Evolutionary conservation across 2,329 filamentous ascomycete genomes (phyloP), one percentile per base, ranked within the genome.

Genomic region (Fusarium anguioides): DNA sequence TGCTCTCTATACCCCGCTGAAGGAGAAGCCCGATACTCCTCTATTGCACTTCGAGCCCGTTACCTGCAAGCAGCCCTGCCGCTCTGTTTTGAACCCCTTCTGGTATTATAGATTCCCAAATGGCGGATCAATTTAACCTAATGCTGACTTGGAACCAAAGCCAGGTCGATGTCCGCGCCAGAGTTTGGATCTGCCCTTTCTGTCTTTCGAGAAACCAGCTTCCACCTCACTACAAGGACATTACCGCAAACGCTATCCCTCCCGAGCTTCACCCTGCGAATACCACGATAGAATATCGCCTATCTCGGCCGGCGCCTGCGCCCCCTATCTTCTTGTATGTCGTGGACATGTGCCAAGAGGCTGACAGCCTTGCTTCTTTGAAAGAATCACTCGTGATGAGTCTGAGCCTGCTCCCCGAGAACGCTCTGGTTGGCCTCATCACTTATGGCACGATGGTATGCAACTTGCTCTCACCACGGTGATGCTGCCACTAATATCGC

Each of bases 21-120:
- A 98, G 81, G 95, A 97, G 82, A 96, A 96, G 83, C 89, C 91
- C 21, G 91, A 97, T 68, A 92, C 93, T 23, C 93, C 94, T 54
- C 82, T 97, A 66, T 86, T 99, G 51, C 93, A 96, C 78, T 98
- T 98, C 81, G 95, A 98, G 81, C 96, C 96, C 18, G 93, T 99
- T 39, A 94, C 92, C 64, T 99, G 96, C 89, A 97, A 97, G 81
- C 88, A 92, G 78, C 96, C 96, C 64, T 99, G 96, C 81, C 91
- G 94, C 79, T 95, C 95, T 53, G 94, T 98, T 35, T 85, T 99
- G 78, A 99, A 99, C 78, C 96, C 96, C 41, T 98, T 94, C 84
- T 97, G 95, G 94, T 96, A 86, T 75, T 87, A 75, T 40, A 18
- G 8, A 17, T 15, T 24, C 60, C 15, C n/a, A 12, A 10, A 5